Evolutionary conservation across 169 alveolate species (phyloP), one percentile per base, ranked within the genome.

Genomic region (Babesia bovis): DNA sequence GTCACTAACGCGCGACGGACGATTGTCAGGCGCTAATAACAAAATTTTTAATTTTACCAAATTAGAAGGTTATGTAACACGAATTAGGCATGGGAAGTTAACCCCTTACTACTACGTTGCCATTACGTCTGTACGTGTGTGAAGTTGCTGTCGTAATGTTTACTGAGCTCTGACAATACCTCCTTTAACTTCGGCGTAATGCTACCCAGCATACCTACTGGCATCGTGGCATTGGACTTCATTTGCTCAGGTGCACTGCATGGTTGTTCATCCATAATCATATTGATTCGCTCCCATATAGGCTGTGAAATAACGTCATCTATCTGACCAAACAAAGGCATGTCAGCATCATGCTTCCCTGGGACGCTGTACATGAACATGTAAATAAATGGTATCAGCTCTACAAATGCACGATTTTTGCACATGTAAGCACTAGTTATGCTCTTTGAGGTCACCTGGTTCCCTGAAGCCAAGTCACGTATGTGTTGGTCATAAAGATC

Each of bases 111-210:
- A n/a, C n/a, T n/a, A n/a, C n/a, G n/a, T n/a, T n/a, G n/a, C n/a
- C n/a, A n/a, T n/a, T n/a, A n/a, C n/a, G n/a, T n/a, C n/a, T n/a
- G n/a, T n/a, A n/a, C n/a, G n/a, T n/a, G n/a, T n/a, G 32, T 21
- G 15, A 49, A 56, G 9, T 4, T 12, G 66, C 66, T 1, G 56
- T 38, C 47, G 63, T 78, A 78, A 53, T 78, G 78, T 45, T 67
- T 78, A 23, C 72, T 51, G 45, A 78, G 58, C 66, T 78, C 87
- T 15, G 58, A 41, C 38, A 78, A 23, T 23, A 78, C 35, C 66
- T 78, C 82, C 51, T 68, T 57, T 50, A 78, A 78, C 51, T 60
- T 67, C 9, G 87, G 82, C 0, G 87, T 78, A 38, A 78, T 59
- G 9, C 51, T n/a, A 3, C 53, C 73, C 51, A 71, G 12, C 0